Evolutionary conservation across 2,329 filamentous ascomycete genomes (phyloP), one percentile per base, ranked within the genome.

Genomic region (Colletotrichum sp.): DNA sequence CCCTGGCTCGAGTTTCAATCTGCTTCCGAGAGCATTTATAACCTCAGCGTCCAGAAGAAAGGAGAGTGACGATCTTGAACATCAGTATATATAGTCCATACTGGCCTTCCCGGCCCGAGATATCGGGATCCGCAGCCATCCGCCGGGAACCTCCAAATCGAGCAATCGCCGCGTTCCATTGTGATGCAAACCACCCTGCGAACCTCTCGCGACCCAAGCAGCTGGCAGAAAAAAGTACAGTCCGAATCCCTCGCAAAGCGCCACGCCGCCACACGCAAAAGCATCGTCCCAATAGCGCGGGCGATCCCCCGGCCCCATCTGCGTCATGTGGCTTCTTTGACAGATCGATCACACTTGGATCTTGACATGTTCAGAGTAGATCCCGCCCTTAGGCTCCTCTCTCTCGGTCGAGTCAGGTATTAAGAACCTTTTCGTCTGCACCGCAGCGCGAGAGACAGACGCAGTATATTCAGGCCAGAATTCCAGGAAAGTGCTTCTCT

Each of bases 281-380:
- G 18, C 30, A 24, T 36, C 30, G 15, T 36, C 28, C 13, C n/a
- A 28, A 36, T 63, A 15, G 13, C 28, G 30, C 28, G 15, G 59
- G n/a, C 59, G 59, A 63, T 34, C 30, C 59, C 59, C 28, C 16
- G 7, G 12, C 9, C 5, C 59, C n/a, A 21, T 21, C 32, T 63
- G 59, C 59, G 59, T 63, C 59, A 63, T 63, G 59, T 63, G 59
- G 59, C 59, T 63, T 32, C 12, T 36, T 24, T 63, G 59, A 63
- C 59, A 63, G 59, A 21, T 16, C 30, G 30, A 63, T 36, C 30
- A 24, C 28, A 60, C n/a, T 32, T 26, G 12, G 32, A 63, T 28
- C 55, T 28, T 59, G 24, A 59, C 55, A 59, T 28, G 6, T 28
- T 28, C 13, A 18, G 55, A 28, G 26, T 52, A 21, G n/a, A 52